Conservation (phyloP, 2,329 filamentous ascomycete species). For the Cladosporium colombiae region DNA sequence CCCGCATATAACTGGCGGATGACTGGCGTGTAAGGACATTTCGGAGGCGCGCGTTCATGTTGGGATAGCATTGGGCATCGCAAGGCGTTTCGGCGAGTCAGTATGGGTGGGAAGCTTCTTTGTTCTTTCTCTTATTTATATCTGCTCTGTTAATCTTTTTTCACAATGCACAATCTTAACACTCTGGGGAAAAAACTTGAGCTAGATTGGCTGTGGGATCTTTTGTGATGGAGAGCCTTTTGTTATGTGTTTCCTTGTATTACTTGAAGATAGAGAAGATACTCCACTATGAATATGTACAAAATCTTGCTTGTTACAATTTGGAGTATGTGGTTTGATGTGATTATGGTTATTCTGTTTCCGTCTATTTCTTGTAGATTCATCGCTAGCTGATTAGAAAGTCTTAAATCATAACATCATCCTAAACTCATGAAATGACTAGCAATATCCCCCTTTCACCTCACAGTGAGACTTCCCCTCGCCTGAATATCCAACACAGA, state of each 20-base stretch:
- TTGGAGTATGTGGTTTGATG: neutral
- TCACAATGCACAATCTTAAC: neutral
- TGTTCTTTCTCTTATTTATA: constrained; percentile 1
- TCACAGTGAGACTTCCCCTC: neutral
- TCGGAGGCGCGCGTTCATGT: neutral
- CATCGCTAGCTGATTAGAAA: neutral
- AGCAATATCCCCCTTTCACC: neutral
- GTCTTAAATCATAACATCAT: neutral
- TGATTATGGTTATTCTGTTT: neutral
- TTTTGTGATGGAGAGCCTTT: neutral
- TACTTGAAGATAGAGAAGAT: constrained; percentile 11
- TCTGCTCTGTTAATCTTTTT: neutral
- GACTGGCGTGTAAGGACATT: neutral
- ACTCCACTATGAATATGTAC: constrained; percentile 15
- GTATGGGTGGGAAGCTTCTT: neutral
- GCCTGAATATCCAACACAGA: constrained; percentile 12
- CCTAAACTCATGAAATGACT: neutral
- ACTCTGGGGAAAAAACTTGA: neutral
- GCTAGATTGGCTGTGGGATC: neutral
- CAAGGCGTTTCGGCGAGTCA: constrained; percentile 17
- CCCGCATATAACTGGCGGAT: neutral
- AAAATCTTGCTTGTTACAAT: neutral
- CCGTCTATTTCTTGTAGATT: neutral
- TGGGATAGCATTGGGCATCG: constrained; percentile 19
- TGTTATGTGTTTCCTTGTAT: neutral